Evolutionary conservation across 1,284 basidiomycete species (phyloP).

Genomic region (Somion occarium): DNA sequence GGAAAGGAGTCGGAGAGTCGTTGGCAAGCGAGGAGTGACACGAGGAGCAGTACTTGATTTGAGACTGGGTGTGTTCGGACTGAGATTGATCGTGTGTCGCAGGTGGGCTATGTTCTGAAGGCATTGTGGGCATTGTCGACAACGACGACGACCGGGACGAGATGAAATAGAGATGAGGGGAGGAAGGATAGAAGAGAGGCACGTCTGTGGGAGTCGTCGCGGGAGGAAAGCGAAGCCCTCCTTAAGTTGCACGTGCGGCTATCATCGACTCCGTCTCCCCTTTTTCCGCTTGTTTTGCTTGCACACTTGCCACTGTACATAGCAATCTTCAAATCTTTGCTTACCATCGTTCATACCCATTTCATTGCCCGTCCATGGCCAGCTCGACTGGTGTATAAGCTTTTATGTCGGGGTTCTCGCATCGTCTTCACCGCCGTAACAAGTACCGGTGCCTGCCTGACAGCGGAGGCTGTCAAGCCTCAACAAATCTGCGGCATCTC

Average conservation of each 20-base stretch:
- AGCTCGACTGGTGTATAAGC: background rate
- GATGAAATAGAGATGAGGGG: conserved; percentile 2
- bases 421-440: background rate
- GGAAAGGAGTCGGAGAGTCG: conserved; percentile 24
- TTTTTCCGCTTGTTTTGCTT: background rate
- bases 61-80: conserved; percentile 24
- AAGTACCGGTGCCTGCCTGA: conserved; percentile 1
- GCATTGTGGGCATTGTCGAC: conserved; percentile 10
- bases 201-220: conserved; percentile 11
- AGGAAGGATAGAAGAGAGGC: conserved; percentile 8
- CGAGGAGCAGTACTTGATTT: conserved; percentile 33
- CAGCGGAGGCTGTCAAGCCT: background rate
- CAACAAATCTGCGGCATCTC: too few species aligned
- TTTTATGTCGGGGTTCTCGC: background rate
- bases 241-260: conserved; percentile 13
- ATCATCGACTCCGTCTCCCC: conserved; percentile 8
- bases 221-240: conserved; percentile 1
- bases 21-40: conserved; percentile 31
- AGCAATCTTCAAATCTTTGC: background rate
- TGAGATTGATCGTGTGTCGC: conserved; percentile 20
- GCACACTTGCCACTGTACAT: background rate
- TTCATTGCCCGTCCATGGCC: background rate
- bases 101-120: conserved; percentile 10
- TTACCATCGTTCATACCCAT: background rate
- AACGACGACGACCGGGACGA: conserved; percentile 13